A percentile compares a stretch with the other conserved stretches of the same genome.
Evolutionary conservation across 2,329 filamentous ascomycete genomes (phyloP).

Genomic region (Exophiala dermatitidis): DNA sequence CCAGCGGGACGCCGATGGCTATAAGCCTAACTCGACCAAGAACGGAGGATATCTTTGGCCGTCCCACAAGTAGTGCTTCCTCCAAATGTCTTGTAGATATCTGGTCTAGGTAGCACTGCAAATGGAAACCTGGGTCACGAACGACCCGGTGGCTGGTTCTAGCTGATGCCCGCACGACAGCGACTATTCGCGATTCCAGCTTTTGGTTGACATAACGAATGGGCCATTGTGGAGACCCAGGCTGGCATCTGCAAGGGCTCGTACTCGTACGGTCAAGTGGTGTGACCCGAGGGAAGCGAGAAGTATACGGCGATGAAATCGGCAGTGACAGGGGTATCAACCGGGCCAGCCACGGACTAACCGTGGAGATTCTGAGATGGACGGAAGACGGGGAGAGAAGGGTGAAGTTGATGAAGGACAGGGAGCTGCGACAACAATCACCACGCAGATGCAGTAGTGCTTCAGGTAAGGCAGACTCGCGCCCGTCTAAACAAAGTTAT

Average conservation of each 20-base stretch:
- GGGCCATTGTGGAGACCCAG: conserved; percentile 1
- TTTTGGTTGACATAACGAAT: conserved; percentile 1
- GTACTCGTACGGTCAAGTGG: background rate
- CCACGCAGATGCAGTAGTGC: conserved; percentile 3
- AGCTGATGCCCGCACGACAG: background rate
- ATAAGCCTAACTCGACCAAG: too few relatives aligned
- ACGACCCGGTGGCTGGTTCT: background rate
- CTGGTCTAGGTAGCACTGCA: background rate
- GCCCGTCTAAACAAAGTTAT: conserved; percentile 4
- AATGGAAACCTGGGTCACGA: background rate
- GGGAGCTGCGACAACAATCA: too few relatives aligned
- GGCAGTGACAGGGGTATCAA: background rate
- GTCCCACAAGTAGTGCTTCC: too few relatives aligned
- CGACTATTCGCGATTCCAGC: background rate
- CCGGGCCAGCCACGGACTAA: background rate
- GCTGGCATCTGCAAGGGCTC: background rate
- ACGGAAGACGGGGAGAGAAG: background rate
- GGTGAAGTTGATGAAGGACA: background rate
- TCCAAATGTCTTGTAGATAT: background rate
- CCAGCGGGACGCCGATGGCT: too few relatives aligned
- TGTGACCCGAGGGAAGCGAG: background rate
- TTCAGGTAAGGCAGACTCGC: conserved; percentile 24
- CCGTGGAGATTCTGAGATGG: conserved; percentile 1
- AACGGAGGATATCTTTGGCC: too few relatives aligned
- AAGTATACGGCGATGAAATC: background rate